Base-by-base conservation (phyloP, 2,329 filamentous ascomycete species). In the Massarina eburnea region DNA sequence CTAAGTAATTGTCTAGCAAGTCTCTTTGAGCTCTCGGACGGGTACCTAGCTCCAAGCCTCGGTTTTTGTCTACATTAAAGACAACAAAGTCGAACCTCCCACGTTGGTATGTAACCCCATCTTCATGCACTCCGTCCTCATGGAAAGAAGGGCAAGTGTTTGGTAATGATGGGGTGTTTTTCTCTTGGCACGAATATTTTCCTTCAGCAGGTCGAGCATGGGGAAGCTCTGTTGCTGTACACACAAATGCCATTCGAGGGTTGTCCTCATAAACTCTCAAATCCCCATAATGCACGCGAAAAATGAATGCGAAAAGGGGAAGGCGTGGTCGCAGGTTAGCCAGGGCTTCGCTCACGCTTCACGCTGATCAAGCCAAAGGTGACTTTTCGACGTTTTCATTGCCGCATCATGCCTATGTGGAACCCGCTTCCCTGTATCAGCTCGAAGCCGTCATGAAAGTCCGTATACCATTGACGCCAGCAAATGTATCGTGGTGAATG, bases 131-230 rank as follows among this genome's bases (percentile, higher is more conserved):
- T 75, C 69, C 73, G 73, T 71, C 75, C 78, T 71, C 73, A 80
- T 70, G 47, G 49, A 70, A 58, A 71, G 64, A 68, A 75, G 72
- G 72, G 73, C 71, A 71, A 72, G 77, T 83, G 81, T 82, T 85
- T 85, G 82, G 82, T 85, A 84, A 84, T 84, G 72, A 75, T 71
- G 68, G 67, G 73, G 73, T 57, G 43, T n/a, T 59, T 72, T 70
- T 54, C 75, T 86, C 75, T 86, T 74, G 83, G 82, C 83, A 85
- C 80, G 81, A 76, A 73, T 70, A 76, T 71, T 70, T 78, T 84
- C 83, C 82, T 85, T 85, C 82, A 85, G 81, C 80, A 78, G 57
- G 73, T 74, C 76, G 76, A 76, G 76, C 80, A 83, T 81, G 70
- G 76, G 65, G 76, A 69, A 72, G 74, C 75, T 70, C 76, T 61